phyloP scores from a whole-genome alignment of 495 filamentous ascomycete species.

The Xylaria sp. region DNA sequence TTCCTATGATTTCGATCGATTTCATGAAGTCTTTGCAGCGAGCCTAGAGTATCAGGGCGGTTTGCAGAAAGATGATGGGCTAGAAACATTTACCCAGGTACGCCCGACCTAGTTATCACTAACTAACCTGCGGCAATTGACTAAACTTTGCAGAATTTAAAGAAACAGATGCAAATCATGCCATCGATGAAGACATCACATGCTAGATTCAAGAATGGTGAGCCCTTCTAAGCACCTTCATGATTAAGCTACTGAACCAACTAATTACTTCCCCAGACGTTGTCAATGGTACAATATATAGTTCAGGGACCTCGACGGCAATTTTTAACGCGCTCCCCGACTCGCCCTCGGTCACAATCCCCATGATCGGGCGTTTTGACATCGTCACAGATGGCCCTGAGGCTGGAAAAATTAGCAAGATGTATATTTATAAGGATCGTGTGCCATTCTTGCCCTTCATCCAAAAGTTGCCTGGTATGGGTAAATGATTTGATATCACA shows the following conservation, averaged over 20 bases:
- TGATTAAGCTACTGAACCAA: background rate
- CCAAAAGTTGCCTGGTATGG: slow-evolving; percentile 5
- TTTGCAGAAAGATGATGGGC: slow-evolving; percentile 2
- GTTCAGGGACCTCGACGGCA: background rate
- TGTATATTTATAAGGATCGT: slow-evolving; percentile 15
- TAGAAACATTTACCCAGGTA: slow-evolving; percentile 11
- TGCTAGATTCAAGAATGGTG: slow-evolving; percentile 16
- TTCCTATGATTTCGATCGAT: slow-evolving; percentile 12
- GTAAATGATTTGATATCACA: background rate
- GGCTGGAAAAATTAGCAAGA: background rate
- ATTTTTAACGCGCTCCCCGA: background rate
- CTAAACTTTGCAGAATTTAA: background rate
- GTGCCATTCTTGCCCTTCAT: slow-evolving; percentile 9
- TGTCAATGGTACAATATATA: background rate
- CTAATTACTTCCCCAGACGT: background rate
- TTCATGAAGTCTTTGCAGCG: slow-evolving; percentile 3
- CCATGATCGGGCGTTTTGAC: slow-evolving; percentile 8
- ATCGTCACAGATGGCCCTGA: slow-evolving; percentile 2
- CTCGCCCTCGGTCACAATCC: slow-evolving; percentile 9
- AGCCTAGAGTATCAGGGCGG: slow-evolving; percentile 8
- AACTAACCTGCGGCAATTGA: background rate
- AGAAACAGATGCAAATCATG: slow-evolving; percentile 17
- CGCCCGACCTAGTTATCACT: background rate
- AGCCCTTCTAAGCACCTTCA: background rate
- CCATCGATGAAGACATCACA: slow-evolving; percentile 10